Evolutionary conservation across 495 filamentous ascomycete genomes (phyloP), one percentile per base, ranked within the genome.

Genomic region (Tuber magnatum): DNA sequence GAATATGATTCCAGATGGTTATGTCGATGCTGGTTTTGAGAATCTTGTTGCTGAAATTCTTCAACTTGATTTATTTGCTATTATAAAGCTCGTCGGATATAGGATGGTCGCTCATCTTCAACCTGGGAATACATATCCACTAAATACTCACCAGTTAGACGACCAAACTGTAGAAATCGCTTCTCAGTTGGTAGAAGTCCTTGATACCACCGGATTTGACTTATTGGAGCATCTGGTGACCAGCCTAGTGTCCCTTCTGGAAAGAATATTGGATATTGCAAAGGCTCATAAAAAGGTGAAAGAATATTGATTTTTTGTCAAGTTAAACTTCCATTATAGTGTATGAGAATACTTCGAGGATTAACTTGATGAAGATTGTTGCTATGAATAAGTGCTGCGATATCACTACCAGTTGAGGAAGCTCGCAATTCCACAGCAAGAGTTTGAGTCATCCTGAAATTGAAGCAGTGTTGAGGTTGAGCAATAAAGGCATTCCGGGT

Each of bases 341-440:
- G 39, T 10, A 72, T 40, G 28, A 72, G 46, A 22, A 72, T 51
- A 22, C 42, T 72, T 24, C 24, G 42, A 32, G 43, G 71, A 51
- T 72, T 38, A 14, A 72, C 43, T 72, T 72, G 44, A n/a, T 40
- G 44, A n/a, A 61, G 39, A 65, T 73, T 22, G 22, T 69, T 32
- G 10, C 38, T 24, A 76, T 73, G 71, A 44, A 76, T 61, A 24
- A 73, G 44, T 44, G 71, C 71, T 32, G 68, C 71, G 3, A 76
- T 51, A 10, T 76, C 75, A 9, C 18, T 9, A 20, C 46, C 46
- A 10, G 68, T 38, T 10, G 24, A 69, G 20, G 24, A 22, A 48
- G 76, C 69, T 70, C 42, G 1, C 5, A 61, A 56, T 48, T 44
- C 3, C 12, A n/a, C 16, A 6, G 28, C 22, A 22, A 46, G 44